These are phyloP conservation scores for Agaricus sinodeliciosus DNA, from an alignment of 768 basidiomycete genomes.

Conservation along the genomic window DNA sequence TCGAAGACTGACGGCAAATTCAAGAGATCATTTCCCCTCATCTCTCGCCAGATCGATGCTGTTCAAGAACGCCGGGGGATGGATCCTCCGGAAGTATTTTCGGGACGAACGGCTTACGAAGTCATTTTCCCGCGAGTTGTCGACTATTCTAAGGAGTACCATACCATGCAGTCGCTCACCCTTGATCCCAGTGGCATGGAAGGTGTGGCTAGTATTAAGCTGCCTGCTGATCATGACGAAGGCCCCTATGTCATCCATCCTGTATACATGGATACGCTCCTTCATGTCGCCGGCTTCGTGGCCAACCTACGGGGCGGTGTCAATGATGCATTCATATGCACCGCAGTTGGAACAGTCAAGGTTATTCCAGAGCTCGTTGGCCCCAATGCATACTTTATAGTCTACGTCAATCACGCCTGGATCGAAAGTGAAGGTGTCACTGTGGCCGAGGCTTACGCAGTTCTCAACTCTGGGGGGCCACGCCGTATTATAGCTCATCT, in stretches of 20 bases:
- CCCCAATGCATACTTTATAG: slow-evolving; percentile 18
- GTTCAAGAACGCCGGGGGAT: slow-evolving; percentile 22
- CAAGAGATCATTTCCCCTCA: slow-evolving; percentile 23
- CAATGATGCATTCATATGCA: slow-evolving; percentile 61
- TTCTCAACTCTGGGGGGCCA: slow-evolving; percentile 43
- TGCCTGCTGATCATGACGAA: slow-evolving; percentile 6
- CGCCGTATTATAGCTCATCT: slow-evolving; percentile 46
- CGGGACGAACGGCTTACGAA: slow-evolving; percentile 52
- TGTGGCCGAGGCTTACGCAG: slow-evolving; percentile 21
- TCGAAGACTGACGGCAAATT: slow-evolving; percentile 31
- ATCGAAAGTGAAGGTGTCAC: slow-evolving; percentile 7
- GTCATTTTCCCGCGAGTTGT: slow-evolving; percentile 67
- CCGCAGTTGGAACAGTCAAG: slow-evolving; percentile 41
- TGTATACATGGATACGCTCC: slow-evolving; percentile 58
- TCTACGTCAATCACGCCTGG: slow-evolving; percentile 9
- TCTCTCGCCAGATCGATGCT: slow-evolving; percentile 27
- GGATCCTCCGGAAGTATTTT: slow-evolving; percentile 35
- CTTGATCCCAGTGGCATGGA: slow-evolving; percentile 49
- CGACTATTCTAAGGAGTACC: slow-evolving; percentile 53
- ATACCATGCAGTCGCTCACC: slow-evolving; percentile 52
- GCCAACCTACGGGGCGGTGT: slow-evolving; percentile 48
- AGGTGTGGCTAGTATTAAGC: slow-evolving; percentile 46
- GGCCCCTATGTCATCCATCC: slow-evolving; percentile 38
- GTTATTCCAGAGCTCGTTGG: slow-evolving; percentile 30
- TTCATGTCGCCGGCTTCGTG: slow-evolving; percentile 68